These are phyloP conservation scores for Oryza brachyantha DNA, from an alignment of 176 grass and related monocot species.

Conservation along the genomic window DNA sequence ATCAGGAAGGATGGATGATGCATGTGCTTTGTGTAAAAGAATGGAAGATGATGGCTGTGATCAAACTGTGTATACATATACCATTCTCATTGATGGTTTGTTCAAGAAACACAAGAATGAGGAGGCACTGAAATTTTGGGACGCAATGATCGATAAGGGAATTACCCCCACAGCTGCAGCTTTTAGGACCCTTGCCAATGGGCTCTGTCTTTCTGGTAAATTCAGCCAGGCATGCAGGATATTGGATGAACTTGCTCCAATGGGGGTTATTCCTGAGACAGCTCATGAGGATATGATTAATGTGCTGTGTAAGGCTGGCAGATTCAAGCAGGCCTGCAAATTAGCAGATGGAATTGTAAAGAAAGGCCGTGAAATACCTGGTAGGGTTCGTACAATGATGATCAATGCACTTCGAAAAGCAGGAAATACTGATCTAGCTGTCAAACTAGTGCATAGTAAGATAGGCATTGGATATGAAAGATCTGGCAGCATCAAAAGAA, in stretches of 20 bases:
- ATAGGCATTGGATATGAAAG: slow-evolving; percentile 89
- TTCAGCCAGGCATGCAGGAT: slow-evolving; percentile 83
- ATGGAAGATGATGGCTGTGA: slow-evolving; percentile 82
- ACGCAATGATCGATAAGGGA: slow-evolving; percentile 86
- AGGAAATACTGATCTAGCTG: slow-evolving; percentile 77
- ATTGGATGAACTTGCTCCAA: slow-evolving; percentile 81
- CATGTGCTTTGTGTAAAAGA: slow-evolving; percentile 64
- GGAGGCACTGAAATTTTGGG: slow-evolving; percentile 76
- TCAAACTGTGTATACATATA: slow-evolving; percentile 86
- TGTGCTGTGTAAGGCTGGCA: slow-evolving; percentile 67
- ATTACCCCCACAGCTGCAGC: slow-evolving; percentile 71
- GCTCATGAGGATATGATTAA: slow-evolving; percentile 95
- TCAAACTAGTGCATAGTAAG: slow-evolving; percentile 86
- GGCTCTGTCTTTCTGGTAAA: slow-evolving; percentile 84
- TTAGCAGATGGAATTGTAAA: slow-evolving; percentile 83
- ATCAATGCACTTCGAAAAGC: slow-evolving; percentile 90
- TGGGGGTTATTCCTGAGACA: slow-evolving; percentile 79
- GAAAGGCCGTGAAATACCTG: slow-evolving; percentile 77
- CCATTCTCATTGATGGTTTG: slow-evolving; percentile 74
- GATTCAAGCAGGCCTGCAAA: slow-evolving; percentile 90
- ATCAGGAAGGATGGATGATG: slow-evolving; percentile 59
- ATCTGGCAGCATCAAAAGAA: slow-evolving; percentile 90
- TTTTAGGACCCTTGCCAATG: slow-evolving; percentile 69
- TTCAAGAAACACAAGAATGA: slow-evolving; percentile 90
- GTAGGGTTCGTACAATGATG: slow-evolving; percentile 83